Base-by-base conservation (phyloP, 345 rosid genomes). In the Punica granatum region DNA sequence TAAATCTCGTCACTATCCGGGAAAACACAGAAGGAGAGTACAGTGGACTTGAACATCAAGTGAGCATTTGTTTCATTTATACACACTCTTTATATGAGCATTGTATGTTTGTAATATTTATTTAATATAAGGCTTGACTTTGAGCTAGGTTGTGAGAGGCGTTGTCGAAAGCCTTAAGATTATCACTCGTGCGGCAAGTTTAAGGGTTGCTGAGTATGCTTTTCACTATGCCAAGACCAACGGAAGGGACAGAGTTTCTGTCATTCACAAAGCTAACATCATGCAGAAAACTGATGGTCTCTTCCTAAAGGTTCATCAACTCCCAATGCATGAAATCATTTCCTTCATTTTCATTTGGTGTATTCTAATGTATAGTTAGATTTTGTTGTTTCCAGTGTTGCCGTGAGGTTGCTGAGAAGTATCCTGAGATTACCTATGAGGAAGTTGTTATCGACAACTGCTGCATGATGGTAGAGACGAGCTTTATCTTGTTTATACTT, bases 211-310 rank as follows among this genome's bases (percentile, higher is more conserved):
- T 34, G 99, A 95, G 74, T 95, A 95, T 80, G 98, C 99, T 9
- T 95, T 95, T 79, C 90, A 82, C 71, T 92, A 92, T 84, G 99
- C 99, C 14, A 95, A 92, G 87, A 63, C 86, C 75, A 92, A 95
- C 74, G 99, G 96, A 69, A 81, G 99, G 76, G 90, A 90, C 79
- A 83, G 99, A 81, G 98, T 95, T 41, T 95, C 99, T 36, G 98
- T 96, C 0, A 90, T 95, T 53, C 99, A 95, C 78, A 95, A 95
- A 76, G 99, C 99, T 54, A 95, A 92, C 70, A 92, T 95, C 71
- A 95, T 95, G 99, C 98, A 92, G 88, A 95, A 88, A 80, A 95
- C 99, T 63, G 99, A 95, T 68, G 99, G 99, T 72, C 96, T 95
- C 73, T 95, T 95, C 64, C 97, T 95, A 25, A 88, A 92, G 93